Base-by-base conservation (phyloP, 495 filamentous ascomycete genomes). In the Annulohypoxylon stygium region DNA sequence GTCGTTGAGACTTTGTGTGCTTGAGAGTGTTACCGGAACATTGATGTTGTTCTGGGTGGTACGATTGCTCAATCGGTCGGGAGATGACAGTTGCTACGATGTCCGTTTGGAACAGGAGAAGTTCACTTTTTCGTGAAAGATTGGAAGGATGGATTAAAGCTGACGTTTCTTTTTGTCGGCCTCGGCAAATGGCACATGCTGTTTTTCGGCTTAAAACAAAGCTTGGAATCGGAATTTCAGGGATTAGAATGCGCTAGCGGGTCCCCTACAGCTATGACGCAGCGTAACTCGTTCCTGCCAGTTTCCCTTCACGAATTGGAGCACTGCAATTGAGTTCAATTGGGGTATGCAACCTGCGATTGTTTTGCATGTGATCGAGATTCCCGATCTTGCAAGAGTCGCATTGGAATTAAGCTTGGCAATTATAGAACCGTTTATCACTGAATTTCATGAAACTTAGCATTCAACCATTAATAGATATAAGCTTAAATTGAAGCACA, bases 171-270 rank as follows among this genome's bases (percentile, higher is more conserved):
- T 36, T 62, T 55, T 36, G 14, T 68, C 41, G 67, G 67, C 67
- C 67, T 70, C 67, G 67, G 67, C 60, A 70, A 70, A 43, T 45
- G 48, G 65, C 70, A 72, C 70, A 72, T 72, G 70, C 43, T 50
- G n/a, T 26, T 58, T 61, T 50, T 72, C 70, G 70, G 70, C 70
- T 72, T 23, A 67, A 67, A 63, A 48, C 34, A 62, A 43, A 25
- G 55, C 30, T 41, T 33, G 45, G 45, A 64, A 60, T 53, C 67
- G 67, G 67, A 50, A 57, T 58, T 62, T 16, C 43, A 43, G 60
- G 60, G 48, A 55, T 12, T 36, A n/a, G 60, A 43, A 53, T 53
- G 50, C 65, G 54, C 55, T 67, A 60, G 54, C 55, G 65, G 37
- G 43, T 30, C 30, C 43, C 45, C 33, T 51, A 51, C 47, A 48